Conservation (phyloP, 331 rosid genomes). For the Acacia pycnantha region DNA sequence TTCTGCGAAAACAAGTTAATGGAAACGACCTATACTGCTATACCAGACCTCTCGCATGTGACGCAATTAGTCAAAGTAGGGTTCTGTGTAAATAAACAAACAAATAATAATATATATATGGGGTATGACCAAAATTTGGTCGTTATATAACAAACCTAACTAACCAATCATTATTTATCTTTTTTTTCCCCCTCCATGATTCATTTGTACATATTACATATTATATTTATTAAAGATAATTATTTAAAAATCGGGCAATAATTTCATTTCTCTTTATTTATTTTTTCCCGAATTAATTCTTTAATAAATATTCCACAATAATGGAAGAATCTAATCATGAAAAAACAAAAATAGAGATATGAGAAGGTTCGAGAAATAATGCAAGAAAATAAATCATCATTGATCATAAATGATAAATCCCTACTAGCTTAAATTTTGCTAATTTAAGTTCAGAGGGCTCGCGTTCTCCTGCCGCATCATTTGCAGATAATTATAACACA, state of each 20-base stretch:
- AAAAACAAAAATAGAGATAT: slow-evolving; percentile 5
- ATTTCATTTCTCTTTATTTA: slow-evolving; percentile 25
- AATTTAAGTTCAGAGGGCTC: slow-evolving; percentile 18
- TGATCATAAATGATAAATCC: neutral
- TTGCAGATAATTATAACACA: slow-evolving; percentile 34
- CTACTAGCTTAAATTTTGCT: neutral
- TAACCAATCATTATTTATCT: slow-evolving; percentile 44
- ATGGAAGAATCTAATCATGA: slow-evolving; percentile 34
- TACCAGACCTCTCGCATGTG: slow-evolving; percentile 51
- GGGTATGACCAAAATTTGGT: slow-evolving; percentile 36
- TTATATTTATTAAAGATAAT: neutral
- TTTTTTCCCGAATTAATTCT: neutral
- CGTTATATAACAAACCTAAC: slow-evolving; percentile 45
- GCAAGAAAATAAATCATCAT: neutral
- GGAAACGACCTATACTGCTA: slow-evolving; percentile 30
- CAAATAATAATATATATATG: neutral
- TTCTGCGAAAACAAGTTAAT: neutral
- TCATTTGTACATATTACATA: neutral
- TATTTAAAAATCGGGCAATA: slow-evolving; percentile 19
- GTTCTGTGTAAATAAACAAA: neutral
- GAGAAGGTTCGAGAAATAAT: neutral
- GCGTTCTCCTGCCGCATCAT: slow-evolving; percentile 31
- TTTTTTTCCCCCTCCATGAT: neutral
- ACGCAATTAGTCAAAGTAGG: slow-evolving; percentile 31
- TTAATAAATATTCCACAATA: slow-evolving; percentile 12